Percentiles rank a stretch among this genome's conserved stretches.
Evolutionary conservation across 768 basidiomycete genomes (phyloP).

Genomic region (Lentinula sp.): DNA sequence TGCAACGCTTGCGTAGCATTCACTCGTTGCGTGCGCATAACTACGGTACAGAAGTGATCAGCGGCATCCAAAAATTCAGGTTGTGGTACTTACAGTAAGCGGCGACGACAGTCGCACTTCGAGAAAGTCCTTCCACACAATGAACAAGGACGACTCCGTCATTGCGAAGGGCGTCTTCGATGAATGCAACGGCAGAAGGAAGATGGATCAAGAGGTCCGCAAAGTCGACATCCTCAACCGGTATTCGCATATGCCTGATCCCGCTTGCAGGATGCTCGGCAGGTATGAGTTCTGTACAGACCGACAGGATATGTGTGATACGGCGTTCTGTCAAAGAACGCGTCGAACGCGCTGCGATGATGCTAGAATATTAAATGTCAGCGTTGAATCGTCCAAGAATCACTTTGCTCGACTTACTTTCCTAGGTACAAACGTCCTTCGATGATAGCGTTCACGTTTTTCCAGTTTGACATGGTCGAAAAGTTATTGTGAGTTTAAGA

Average conservation of each 20-base stretch:
- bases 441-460: slow-evolving; percentile 63
- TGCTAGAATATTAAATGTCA: slow-evolving; percentile 32
- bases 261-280: slow-evolving; percentile 68
- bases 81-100: slow-evolving; percentile 57
- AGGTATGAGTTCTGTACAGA: slow-evolving; percentile 67
- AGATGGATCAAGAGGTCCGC: slow-evolving; percentile 63
- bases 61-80: not conserved
- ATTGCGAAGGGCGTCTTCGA: slow-evolving; percentile 51
- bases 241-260: slow-evolving; percentile 62
- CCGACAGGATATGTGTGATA: slow-evolving; percentile 77
- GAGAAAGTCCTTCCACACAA: slow-evolving; percentile 59
- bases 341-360: slow-evolving; percentile 65
- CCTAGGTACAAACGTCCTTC: slow-evolving; percentile 63
- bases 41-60: slow-evolving; percentile 24
- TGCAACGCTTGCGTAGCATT: slow-evolving; percentile 54
- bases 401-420: slow-evolving; percentile 47
- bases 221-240: slow-evolving; percentile 64
- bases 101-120: slow-evolving; percentile 65
- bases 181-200: slow-evolving; percentile 61
- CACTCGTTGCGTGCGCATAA: slow-evolving; percentile 62
- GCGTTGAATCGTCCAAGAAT: slow-evolving; percentile 11
- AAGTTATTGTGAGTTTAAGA: slow-evolving; percentile 1
- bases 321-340: slow-evolving; percentile 66
- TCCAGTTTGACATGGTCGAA: slow-evolving; percentile 45
- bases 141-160: slow-evolving; percentile 64